Evolutionary conservation across 495 filamentous ascomycete genomes (phyloP).

Genomic region (Clohesyomyces aquaticus): DNA sequence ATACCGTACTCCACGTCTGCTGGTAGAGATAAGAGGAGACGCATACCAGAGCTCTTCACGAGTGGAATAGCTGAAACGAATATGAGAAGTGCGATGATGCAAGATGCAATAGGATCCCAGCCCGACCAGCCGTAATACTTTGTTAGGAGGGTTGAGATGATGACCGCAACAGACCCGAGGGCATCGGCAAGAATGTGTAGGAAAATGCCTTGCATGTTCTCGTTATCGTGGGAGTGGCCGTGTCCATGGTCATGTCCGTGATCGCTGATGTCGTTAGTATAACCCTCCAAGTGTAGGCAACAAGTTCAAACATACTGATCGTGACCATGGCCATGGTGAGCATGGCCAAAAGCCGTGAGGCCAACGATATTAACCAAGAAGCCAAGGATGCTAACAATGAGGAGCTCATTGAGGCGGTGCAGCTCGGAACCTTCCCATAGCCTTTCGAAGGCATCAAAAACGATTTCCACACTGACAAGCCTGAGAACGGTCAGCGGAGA

Average conservation of each 20-base stretch:
- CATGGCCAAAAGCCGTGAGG: conserved; percentile 82
- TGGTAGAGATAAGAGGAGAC: conserved; percentile 80
- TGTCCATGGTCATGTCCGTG: conserved; percentile 47
- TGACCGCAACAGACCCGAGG: conserved; percentile 90
- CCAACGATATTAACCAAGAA: conserved; percentile 89
- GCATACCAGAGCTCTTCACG: conserved; percentile 79
- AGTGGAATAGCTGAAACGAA: conserved; percentile 85
- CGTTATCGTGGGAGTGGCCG: conserved; percentile 74
- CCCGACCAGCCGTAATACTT: conserved; percentile 85
- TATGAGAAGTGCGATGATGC: conserved; percentile 90
- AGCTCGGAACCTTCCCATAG: conserved; percentile 80
- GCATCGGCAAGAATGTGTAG: conserved; percentile 95
- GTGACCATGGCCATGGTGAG: conserved; percentile 63
- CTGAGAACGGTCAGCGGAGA: conserved; percentile 53
- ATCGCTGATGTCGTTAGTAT: conserved; percentile 18
- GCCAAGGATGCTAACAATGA: conserved; percentile 83
- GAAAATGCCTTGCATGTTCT: conserved; percentile 99
- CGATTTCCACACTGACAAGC: conserved; percentile 94
- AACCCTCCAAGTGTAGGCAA: background rate
- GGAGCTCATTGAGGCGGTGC: conserved; percentile 79
- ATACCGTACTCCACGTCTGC: conserved; percentile 86
- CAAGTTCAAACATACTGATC: conserved; percentile 41
- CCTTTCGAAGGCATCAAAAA: conserved; percentile 90
- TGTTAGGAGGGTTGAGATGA: conserved; percentile 86
- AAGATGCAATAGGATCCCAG: conserved; percentile 95